Evolutionary conservation across 805 yeast genomes (phyloP).

Genomic region (Cyberlindnera mrakii): DNA sequence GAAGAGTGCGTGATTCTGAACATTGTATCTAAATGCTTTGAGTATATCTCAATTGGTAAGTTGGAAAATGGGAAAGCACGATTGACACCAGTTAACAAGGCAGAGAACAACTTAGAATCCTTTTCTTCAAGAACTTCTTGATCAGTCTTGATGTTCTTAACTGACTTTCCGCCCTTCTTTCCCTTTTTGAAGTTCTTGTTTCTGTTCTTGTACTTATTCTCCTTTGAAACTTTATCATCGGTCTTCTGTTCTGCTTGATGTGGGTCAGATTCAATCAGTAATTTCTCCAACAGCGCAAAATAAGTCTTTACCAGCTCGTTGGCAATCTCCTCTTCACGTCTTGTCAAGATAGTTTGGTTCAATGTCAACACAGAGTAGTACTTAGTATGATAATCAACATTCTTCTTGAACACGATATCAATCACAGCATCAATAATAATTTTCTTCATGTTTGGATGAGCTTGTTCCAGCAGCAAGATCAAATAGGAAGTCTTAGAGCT

Average conservation of each 20-base stretch:
- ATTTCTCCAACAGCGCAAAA: slow-evolving; percentile 78
- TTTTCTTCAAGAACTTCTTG: slow-evolving; percentile 69
- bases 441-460: slow-evolving; percentile 93
- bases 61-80: slow-evolving; percentile 92
- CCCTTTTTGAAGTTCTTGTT: slow-evolving; percentile 76
- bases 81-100: slow-evolving; percentile 88
- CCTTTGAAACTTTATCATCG: slow-evolving; percentile 28
- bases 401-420: slow-evolving; percentile 70
- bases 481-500: slow-evolving; percentile 83
- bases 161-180: slow-evolving; percentile 82
- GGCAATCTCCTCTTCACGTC: slow-evolving; percentile 73
- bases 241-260: slow-evolving; percentile 36
- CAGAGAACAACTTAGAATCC: slow-evolving; percentile 78
- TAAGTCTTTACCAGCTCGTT: slow-evolving; percentile 79
- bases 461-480: slow-evolving; percentile 73
- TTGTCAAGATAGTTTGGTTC: slow-evolving; percentile 86
- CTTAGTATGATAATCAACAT: slow-evolving; percentile 78
- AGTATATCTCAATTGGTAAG: slow-evolving; percentile 63
- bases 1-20: slow-evolving; percentile 90
- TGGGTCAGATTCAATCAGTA: slow-evolving; percentile 62
- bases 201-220: slow-evolving; percentile 53
- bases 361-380: slow-evolving; percentile 85
- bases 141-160: slow-evolving; percentile 58
- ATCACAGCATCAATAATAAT: slow-evolving; percentile 73
- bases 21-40: slow-evolving; percentile 73